phyloP scores from a whole-genome alignment of 306 rosid genomes.

The Begonia loranthoides region DNA sequence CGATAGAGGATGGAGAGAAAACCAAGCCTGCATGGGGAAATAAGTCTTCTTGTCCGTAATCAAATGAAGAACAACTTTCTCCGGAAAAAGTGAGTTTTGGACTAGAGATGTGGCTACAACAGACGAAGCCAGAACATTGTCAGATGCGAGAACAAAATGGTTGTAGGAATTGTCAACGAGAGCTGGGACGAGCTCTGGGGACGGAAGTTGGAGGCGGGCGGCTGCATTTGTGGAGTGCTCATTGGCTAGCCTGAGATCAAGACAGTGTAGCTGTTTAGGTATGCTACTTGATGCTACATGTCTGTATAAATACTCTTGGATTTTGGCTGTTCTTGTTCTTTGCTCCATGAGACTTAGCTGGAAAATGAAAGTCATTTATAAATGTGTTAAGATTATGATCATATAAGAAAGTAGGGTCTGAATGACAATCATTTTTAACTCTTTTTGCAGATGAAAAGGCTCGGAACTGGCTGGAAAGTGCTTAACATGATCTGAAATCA shows the following conservation, averaged over 20 bases:
- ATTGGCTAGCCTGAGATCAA: conserved; percentile 65
- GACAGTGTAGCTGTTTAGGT: conserved; percentile 97
- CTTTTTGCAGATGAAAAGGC: neutral
- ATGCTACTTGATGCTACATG: conserved; percentile 99
- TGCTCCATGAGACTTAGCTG: conserved; percentile 72
- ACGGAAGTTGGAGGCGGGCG: conserved; percentile 93
- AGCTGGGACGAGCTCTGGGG: conserved; percentile 81
- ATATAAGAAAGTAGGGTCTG: too few species aligned
- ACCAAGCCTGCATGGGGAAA: conserved; percentile 99
- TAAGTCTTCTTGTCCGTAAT: conserved; percentile 89
- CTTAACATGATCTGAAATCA: neutral
- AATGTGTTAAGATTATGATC: neutral
- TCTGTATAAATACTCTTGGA: conserved; percentile 87
- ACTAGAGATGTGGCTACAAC: conserved; percentile 86
- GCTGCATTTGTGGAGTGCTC: conserved; percentile 90
- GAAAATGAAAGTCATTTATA: conserved; percentile 1
- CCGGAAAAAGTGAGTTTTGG: conserved; percentile 54
- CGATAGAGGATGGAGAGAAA: conserved; percentile 64
- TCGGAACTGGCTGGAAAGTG: neutral
- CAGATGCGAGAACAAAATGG: conserved; percentile 92
- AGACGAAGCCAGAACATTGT: conserved; percentile 83
- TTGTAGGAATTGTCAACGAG: conserved; percentile 74
- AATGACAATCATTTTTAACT: too few species aligned
- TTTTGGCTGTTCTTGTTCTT: conserved; percentile 86
- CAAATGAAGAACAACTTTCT: conserved; percentile 62